Conservation (phyloP, 1,139 yeast species). For the Nematodospora anomalae region DNA sequence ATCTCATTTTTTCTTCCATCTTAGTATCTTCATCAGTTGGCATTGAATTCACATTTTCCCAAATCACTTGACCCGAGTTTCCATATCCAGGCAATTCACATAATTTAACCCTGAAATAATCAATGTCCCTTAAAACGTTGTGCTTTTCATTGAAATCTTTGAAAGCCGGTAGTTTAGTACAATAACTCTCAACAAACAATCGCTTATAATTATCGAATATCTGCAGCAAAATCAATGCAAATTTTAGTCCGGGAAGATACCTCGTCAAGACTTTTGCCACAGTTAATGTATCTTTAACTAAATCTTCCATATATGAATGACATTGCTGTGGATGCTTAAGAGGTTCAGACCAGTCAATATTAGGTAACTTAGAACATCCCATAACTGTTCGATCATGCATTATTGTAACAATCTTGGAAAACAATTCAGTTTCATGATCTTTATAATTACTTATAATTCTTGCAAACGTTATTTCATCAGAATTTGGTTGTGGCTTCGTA, state of each 20-base stretch:
- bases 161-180: slow-evolving; percentile 50
- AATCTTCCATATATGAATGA: slow-evolving; percentile 63
- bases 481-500: slow-evolving; percentile 11
- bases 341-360: slow-evolving; percentile 53
- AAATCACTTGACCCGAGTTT: slow-evolving; percentile 61
- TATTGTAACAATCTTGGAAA: slow-evolving; percentile 62
- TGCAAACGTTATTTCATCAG: slow-evolving; percentile 26
- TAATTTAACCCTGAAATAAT: slow-evolving; percentile 61
- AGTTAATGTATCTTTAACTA: slow-evolving; percentile 66
- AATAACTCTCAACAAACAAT: slow-evolving; percentile 53
- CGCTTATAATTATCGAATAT: slow-evolving; percentile 64
- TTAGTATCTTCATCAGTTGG: slow-evolving; percentile 50
- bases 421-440: slow-evolving; percentile 68
- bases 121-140: slow-evolving; percentile 59
- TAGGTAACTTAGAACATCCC: slow-evolving; percentile 48
- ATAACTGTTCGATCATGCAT: slow-evolving; percentile 64
- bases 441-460: slow-evolving; percentile 38
- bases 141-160: slow-evolving; percentile 56
- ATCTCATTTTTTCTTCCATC: slow-evolving; percentile 50
- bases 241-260: slow-evolving; percentile 55
- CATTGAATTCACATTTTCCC: slow-evolving; percentile 62
- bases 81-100: slow-evolving; percentile 64
- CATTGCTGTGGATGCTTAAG: slow-evolving; percentile 44
- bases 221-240: slow-evolving; percentile 50
- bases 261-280: slow-evolving; percentile 61